These are phyloP conservation scores for Boletellus sp. DNA, from an alignment of 768 basidiomycete species.

Conservation along the genomic window DNA sequence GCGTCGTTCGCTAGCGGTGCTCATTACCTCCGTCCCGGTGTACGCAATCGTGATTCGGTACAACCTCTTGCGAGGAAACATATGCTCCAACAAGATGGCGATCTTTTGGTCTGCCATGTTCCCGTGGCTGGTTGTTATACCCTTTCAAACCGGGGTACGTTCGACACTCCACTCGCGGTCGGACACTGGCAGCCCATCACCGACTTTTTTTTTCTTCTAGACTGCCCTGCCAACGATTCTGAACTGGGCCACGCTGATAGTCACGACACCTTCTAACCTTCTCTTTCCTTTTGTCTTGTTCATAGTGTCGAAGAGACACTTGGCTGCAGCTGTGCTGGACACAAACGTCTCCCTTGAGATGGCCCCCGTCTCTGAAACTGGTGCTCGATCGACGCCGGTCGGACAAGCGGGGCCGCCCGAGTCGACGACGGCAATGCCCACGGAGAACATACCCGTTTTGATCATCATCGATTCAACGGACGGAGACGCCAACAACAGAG, in stretches of 20 bases:
- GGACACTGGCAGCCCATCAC: neutral
- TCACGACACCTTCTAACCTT: constrained; percentile 22
- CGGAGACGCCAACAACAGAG: neutral
- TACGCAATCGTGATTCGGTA: constrained; percentile 24
- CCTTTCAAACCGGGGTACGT: constrained; percentile 24
- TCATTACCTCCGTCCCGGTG: constrained; percentile 24
- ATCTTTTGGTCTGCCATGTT: constrained; percentile 23
- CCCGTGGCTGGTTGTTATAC: constrained; percentile 23
- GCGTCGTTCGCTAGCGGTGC: constrained; percentile 14
- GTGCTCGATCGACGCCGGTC: neutral
- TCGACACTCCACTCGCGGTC: neutral
- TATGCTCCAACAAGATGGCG: constrained; percentile 22
- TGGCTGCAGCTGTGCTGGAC: constrained; percentile 20
- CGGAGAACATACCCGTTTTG: constrained; percentile 15
- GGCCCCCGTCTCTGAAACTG: neutral
- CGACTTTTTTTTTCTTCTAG: neutral
- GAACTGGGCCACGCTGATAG: constrained; percentile 25
- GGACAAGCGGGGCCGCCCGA: neutral
- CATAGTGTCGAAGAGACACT: constrained; percentile 17
- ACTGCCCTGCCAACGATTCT: constrained; percentile 14
- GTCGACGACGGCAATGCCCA: neutral
- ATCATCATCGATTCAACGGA: constrained; percentile 17
- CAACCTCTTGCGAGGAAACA: constrained; percentile 22
- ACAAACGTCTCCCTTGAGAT: constrained; percentile 3
- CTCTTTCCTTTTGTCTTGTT: constrained; percentile 22